A percentile compares a stretch with the other conserved stretches of the same genome.
phyloP scores from a whole-genome alignment of 2,329 filamentous ascomycete genomes.

The Fusarium sp. region DNA sequence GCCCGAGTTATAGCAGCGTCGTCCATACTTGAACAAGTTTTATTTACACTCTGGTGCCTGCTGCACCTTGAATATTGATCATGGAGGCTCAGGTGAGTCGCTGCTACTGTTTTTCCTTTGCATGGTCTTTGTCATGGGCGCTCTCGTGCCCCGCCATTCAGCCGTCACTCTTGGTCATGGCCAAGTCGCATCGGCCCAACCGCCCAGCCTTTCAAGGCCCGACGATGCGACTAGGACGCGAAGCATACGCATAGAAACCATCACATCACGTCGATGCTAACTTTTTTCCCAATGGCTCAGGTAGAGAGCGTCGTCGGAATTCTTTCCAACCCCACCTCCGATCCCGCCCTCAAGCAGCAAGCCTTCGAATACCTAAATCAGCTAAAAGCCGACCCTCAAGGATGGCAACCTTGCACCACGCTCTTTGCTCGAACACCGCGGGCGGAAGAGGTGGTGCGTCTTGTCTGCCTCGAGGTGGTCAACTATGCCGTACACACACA shows the following conservation, averaged over 20 bases:
- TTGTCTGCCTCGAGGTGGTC: slow-evolving; percentile 91
- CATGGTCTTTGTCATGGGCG: slow-evolving; percentile 35
- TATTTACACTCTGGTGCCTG: slow-evolving; percentile 4
- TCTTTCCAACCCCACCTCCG: slow-evolving; percentile 84
- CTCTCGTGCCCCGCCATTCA: slow-evolving; percentile 48
- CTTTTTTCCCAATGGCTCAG: slow-evolving; percentile 58
- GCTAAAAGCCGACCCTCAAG: slow-evolving; percentile 83
- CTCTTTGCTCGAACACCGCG: slow-evolving; percentile 86
- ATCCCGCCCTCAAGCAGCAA: slow-evolving; percentile 81
- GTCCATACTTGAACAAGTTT: slow-evolving; percentile 30
- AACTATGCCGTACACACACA: slow-evolving; percentile 90
- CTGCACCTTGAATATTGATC: slow-evolving; percentile 45
- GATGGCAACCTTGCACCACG: slow-evolving; percentile 89
- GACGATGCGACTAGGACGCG: slow-evolving; percentile 16
- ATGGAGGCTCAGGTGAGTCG: slow-evolving; percentile 63
- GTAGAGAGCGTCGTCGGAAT: slow-evolving; percentile 96
- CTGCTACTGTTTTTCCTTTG: slow-evolving; percentile 21
- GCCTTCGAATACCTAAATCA: slow-evolving; percentile 85
- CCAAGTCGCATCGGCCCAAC: slow-evolving; percentile 40
- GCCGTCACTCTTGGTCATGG: slow-evolving; percentile 34
- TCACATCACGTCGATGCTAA: slow-evolving; percentile 18
- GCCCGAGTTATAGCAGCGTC: slow-evolving; percentile 59
- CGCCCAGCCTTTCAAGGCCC: slow-evolving; percentile 20
- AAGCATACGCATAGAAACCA: slow-evolving; percentile 17
- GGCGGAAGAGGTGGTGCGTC: slow-evolving; percentile 84